phyloP scores from a whole-genome alignment of 2,329 filamentous ascomycete species.

The Xylariaceae sp. region DNA sequence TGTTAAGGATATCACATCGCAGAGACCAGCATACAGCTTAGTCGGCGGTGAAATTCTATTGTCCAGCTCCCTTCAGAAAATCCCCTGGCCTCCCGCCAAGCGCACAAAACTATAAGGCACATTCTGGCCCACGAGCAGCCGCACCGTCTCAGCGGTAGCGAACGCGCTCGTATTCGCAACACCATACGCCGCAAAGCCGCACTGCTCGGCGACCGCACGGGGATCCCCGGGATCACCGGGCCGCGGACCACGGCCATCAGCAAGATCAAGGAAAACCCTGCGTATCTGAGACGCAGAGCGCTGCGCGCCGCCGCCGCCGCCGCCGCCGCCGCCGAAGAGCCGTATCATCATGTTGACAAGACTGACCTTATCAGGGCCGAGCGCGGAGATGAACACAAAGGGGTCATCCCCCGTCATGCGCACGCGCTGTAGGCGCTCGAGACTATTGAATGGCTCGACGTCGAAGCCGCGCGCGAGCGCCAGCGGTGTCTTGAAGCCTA shows the following conservation, averaged over 20 bases:
- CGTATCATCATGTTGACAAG: slow-evolving; percentile 73
- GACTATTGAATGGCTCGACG: slow-evolving; percentile 73
- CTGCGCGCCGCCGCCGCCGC: slow-evolving; percentile 22
- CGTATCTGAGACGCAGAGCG: slow-evolving; percentile 37
- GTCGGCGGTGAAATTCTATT: too few relatives aligned
- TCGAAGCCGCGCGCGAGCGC: slow-evolving; percentile 60
- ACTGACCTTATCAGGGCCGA: slow-evolving; percentile 71
- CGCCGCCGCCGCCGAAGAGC: slow-evolving; percentile 49
- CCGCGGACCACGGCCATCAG: slow-evolving; percentile 57
- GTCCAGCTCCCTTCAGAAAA: slow-evolving; percentile 36
- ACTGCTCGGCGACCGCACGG: slow-evolving; percentile 61
- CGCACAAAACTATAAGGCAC: slow-evolving; percentile 84
- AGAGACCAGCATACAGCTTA: background rate
- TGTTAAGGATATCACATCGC: background rate
- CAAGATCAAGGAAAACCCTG: slow-evolving; percentile 77
- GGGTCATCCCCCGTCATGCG: slow-evolving; percentile 50
- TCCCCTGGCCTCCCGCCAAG: slow-evolving; percentile 53
- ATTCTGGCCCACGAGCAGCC: slow-evolving; percentile 76
- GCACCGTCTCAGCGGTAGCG: slow-evolving; percentile 74
- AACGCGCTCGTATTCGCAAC: slow-evolving; percentile 76
- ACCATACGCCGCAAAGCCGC: slow-evolving; percentile 74
- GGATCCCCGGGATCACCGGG: slow-evolving; percentile 67
- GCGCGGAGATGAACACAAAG: slow-evolving; percentile 74
- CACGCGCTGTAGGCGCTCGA: slow-evolving; percentile 56
- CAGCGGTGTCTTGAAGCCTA: slow-evolving; percentile 66